Conservation (phyloP, 2,329 filamentous ascomycete genomes). For the Neocucurbitaria cava region DNA sequence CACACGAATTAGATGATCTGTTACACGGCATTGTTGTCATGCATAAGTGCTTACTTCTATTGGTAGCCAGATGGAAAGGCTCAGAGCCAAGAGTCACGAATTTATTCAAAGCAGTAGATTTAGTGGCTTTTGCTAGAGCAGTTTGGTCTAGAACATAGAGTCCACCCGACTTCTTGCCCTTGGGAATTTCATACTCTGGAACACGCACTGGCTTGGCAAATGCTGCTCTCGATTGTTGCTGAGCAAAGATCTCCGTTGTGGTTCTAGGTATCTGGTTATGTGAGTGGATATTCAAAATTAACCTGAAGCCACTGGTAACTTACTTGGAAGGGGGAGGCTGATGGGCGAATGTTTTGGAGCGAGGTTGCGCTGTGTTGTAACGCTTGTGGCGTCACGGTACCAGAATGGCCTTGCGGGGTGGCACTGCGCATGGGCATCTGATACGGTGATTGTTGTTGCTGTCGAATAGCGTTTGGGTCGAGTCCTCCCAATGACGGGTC, state of each 20-base stretch:
- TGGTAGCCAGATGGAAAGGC: slow-evolving; percentile 51
- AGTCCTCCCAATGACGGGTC: slow-evolving; percentile 36
- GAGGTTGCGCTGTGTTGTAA: slow-evolving; percentile 32
- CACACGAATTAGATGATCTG: slow-evolving; percentile 24
- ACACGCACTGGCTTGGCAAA: slow-evolving; percentile 33
- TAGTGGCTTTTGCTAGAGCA: slow-evolving; percentile 52
- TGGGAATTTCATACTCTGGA: slow-evolving; percentile 43
- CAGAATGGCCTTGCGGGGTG: slow-evolving; percentile 31
- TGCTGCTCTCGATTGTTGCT: slow-evolving; percentile 21
- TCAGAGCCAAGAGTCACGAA: slow-evolving; percentile 54
- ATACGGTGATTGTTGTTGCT: slow-evolving; percentile 44
- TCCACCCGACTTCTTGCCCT: slow-evolving; percentile 46
- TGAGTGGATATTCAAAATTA: slow-evolving; percentile 14
- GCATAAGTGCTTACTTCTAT: slow-evolving; percentile 50
- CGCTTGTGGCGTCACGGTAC: slow-evolving; percentile 40
- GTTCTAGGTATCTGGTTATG: slow-evolving; percentile 31
- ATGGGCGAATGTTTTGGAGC: slow-evolving; percentile 25
- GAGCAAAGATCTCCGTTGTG: slow-evolving; percentile 35
- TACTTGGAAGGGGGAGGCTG: slow-evolving; percentile 40
- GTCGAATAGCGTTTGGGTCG: slow-evolving; percentile 31
- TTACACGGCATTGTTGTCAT: not conserved
- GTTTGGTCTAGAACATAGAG: slow-evolving; percentile 53
- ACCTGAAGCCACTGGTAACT: slow-evolving; percentile 5
- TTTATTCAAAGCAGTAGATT: slow-evolving; percentile 52
- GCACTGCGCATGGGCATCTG: slow-evolving; percentile 30